phyloP scores from a whole-genome alignment of 2,329 filamentous ascomycete species.

The Cytospora piceae region DNA sequence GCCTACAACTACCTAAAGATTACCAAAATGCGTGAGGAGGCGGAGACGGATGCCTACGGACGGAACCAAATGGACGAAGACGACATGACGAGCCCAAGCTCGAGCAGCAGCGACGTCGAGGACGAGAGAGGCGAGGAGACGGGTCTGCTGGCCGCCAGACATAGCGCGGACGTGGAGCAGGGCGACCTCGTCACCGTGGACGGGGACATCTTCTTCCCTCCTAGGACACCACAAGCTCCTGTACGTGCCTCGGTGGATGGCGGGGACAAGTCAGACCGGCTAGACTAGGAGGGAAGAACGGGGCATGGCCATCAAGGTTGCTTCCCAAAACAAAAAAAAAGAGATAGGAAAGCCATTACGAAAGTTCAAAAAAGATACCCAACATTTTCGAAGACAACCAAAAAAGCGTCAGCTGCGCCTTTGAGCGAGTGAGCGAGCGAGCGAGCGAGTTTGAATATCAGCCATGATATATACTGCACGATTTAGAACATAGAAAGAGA shows the following conservation, averaged over 20 bases:
- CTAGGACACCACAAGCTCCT: constrained; percentile 31
- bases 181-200: constrained; percentile 45
- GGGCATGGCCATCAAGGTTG: not conserved
- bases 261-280: constrained; percentile 29
- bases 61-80: constrained; percentile 42
- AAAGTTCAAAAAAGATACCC: constrained; percentile 20
- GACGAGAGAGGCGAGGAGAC: constrained; percentile 51
- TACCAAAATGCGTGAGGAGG: constrained; percentile 81
- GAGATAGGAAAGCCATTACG: not conserved
- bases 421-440: constrained; percentile 15
- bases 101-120: constrained; percentile 45
- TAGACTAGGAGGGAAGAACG: constrained; percentile 22
- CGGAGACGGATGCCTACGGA: constrained; percentile 56
- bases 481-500: constrained; percentile 21
- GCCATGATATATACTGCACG: constrained; percentile 22
- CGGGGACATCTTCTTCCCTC: constrained; percentile 45
- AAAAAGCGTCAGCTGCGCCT: not conserved
- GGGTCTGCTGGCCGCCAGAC: constrained; percentile 48
- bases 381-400: constrained; percentile 9
- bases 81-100: constrained; percentile 40
- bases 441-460: constrained; percentile 21
- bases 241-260: constrained; percentile 21
- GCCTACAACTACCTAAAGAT: constrained; percentile 97
- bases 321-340: not conserved
- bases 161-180: constrained; percentile 39